Base-by-base conservation (phyloP, 768 basidiomycete genomes). In the Tephrocybe rancida region DNA sequence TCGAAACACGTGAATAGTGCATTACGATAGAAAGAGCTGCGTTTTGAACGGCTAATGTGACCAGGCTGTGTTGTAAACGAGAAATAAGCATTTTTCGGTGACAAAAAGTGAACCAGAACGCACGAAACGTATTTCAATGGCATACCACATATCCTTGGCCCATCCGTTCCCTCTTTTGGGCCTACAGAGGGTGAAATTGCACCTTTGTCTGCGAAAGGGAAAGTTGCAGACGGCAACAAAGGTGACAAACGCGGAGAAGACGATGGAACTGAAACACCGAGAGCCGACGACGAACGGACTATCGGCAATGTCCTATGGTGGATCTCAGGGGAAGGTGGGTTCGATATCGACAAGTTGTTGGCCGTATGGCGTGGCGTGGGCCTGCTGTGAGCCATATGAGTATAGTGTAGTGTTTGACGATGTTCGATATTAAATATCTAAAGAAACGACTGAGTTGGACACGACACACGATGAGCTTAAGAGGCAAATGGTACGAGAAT, bases 1-100 rank as follows among this genome's bases (percentile, higher is more conserved):
- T 90, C 2, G 91, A 90, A 53, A 94, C 88, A 55, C 97, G 85
- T n/a, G 97, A 98, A 72, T 98, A 92, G 76, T 98, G 95, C 92
- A 99, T 96, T 59, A 98, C 92, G 65, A 99, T 94, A 48, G 95
- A 95, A 44, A 99, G 77, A 9, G 92, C 86, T 26, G 93, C 93
- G 72, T 98, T 98, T 76, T 99, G 96, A 2, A 96, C 87, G 4
- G 93, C 93, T 45, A 95, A 83, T 16, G 90, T 92, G 58, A 94
- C 83, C 54, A 92, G 78, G 13, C 89, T 90, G 13, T 6, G 61
- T 54, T 37, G 34, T 21, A 48, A 43, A 22, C 43, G 11, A 19
- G 42, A 44, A 38, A 48, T 51, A 35, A 47, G 55, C 39, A 32
- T 53, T 54, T 52, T 52, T 51, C 39, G 52, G 24, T 10, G 7